Base-by-base conservation (phyloP, 2,329 filamentous ascomycete species). In the Colletotrichum orbiculare region DNA sequence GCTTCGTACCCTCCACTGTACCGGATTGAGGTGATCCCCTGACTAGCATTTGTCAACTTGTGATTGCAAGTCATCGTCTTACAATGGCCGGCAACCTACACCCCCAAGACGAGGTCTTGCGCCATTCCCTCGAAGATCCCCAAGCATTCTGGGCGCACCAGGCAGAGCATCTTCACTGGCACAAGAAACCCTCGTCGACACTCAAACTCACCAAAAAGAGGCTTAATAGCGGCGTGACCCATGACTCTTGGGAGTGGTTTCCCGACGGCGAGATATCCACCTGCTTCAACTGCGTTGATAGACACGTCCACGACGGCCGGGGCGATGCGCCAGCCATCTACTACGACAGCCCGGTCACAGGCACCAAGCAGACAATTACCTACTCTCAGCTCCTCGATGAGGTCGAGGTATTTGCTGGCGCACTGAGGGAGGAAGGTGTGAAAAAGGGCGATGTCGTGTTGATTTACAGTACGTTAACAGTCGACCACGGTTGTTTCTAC, bases 191-290 rank as follows among this genome's bases (percentile, higher is more conserved):
- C 8, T 85, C 85, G 11, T 81, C 83, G 1, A 85, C 87, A 0
- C 83, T 96, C 25, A 79, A 80, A 3, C 81, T 79, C 43, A 85
- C 82, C 17, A 87, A 83, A 52, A 94, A 92, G 77, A 87, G 81
- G 8, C 81, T 96, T 4, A 77, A 82, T 57, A 85, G 79, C 68
- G 89, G 89, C 60, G 78, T 82, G n/a, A 81, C 82, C 13, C 89
- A 97, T 74, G 84, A 88, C 46, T 89, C 91, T 73, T 97, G 94
- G 94, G 87, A 88, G 68, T 98, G 95, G 95, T 97, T 97, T 71
- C 87, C 92, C 0, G 92, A 89, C 68, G 95, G 94, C 67, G 89
- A 96, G 79, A 92, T 98, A 70, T 96, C 91, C 43, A 97, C 93
- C 0, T 93, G 91, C 70, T 97, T 93, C 82, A 98, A 97, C 76